Conservation (phyloP, 2,329 filamentous ascomycete genomes). For the Zasmidium citrigriseum region DNA sequence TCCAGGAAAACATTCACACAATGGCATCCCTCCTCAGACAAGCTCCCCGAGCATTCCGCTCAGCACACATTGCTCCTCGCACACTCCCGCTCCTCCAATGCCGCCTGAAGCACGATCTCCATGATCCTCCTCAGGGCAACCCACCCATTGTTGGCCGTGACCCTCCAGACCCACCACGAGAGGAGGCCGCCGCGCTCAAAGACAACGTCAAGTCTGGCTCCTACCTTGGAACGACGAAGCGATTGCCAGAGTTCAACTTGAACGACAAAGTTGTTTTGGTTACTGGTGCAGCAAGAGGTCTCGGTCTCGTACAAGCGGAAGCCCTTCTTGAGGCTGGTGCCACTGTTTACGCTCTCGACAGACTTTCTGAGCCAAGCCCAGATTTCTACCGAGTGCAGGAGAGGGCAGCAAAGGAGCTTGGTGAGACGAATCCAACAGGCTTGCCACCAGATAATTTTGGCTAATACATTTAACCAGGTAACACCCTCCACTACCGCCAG, state of each 20-base stretch:
- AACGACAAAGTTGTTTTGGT: slow-evolving; percentile 67
- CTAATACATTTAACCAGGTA: slow-evolving; percentile 34
- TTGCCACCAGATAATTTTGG: background rate
- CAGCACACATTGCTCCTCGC: slow-evolving; percentile 8
- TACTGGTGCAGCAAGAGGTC: slow-evolving; percentile 69
- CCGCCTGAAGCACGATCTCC: slow-evolving; percentile 30
- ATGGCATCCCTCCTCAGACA: slow-evolving; percentile 25
- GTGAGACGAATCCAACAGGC: slow-evolving; percentile 24
- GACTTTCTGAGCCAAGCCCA: slow-evolving; percentile 58
- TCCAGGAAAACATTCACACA: background rate
- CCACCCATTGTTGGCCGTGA: slow-evolving; percentile 29
- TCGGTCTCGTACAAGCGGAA: slow-evolving; percentile 74
- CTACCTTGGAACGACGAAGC: slow-evolving; percentile 39
- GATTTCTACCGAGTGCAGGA: slow-evolving; percentile 67
- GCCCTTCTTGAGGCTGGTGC: slow-evolving; percentile 75
- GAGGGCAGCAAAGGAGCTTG: slow-evolving; percentile 64
- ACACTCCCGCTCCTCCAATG: slow-evolving; percentile 17
- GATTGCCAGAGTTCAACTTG: slow-evolving; percentile 74
- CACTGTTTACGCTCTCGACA: slow-evolving; percentile 67
- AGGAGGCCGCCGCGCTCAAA: slow-evolving; percentile 33
- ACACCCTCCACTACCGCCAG: slow-evolving; percentile 70
- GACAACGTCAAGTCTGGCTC: slow-evolving; percentile 33
- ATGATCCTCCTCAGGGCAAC: slow-evolving; percentile 34
- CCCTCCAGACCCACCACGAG: slow-evolving; percentile 32
- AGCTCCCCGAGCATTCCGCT: slow-evolving; percentile 21